These are phyloP conservation scores for Penicillium sp. DNA, from an alignment of 2,329 filamentous ascomycete genomes.

Conservation along the genomic window DNA sequence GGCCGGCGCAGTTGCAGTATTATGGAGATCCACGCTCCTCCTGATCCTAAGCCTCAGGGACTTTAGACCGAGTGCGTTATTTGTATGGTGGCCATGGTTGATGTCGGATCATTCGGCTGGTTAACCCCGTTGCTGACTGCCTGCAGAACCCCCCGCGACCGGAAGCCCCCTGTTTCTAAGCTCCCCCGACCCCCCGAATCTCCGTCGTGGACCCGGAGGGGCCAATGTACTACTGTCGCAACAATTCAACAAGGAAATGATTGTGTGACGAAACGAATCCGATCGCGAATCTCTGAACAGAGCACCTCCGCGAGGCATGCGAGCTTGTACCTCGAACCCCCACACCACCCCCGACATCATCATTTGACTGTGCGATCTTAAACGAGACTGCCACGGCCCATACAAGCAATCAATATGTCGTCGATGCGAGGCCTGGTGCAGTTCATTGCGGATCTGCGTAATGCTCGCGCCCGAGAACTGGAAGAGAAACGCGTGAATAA, in stretches of 20 bases:
- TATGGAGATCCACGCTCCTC: constrained; percentile 13
- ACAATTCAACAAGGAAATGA: constrained; percentile 25
- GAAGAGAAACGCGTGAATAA: constrained; percentile 99
- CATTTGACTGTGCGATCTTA: background rate
- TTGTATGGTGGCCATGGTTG: background rate
- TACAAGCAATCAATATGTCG: constrained; percentile 34
- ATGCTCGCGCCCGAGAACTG: constrained; percentile 88
- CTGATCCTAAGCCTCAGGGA: constrained; percentile 1
- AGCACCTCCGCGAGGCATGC: constrained; percentile 24
- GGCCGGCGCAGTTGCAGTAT: constrained; percentile 13
- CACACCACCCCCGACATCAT: constrained; percentile 6
- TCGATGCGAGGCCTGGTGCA: constrained; percentile 77
- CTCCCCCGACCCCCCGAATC: constrained; percentile 2
- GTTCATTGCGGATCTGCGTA: constrained; percentile 95
- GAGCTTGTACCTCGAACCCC: constrained; percentile 18
- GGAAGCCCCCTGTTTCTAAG: constrained; percentile 21
- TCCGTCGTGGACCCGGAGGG: constrained; percentile 10
- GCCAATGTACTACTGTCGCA: constrained; percentile 24
- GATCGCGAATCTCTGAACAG: constrained; percentile 24
- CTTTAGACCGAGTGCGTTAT: background rate
- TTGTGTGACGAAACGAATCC: constrained; percentile 28
- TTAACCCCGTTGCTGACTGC: constrained; percentile 13
- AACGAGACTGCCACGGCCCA: background rate
- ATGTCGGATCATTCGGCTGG: background rate
- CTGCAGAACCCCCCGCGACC: constrained; percentile 10